Base-by-base conservation (phyloP, 106 monocot species). In the Triglochin maritima region DNA sequence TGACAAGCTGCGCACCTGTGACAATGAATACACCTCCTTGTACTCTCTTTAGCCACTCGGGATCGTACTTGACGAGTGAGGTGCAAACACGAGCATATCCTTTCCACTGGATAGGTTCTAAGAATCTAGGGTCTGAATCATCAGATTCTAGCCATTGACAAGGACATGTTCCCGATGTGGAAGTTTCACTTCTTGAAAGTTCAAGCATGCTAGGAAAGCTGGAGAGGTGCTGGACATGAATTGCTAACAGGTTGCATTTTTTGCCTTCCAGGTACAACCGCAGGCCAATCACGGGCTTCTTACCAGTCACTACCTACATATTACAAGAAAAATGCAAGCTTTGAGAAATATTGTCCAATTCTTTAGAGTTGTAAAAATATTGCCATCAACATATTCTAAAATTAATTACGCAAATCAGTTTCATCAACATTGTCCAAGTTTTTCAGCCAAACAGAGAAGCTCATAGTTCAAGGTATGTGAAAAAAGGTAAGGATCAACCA, bases 181-280 rank as follows among this genome's bases (percentile, higher is more conserved):
- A 73, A 8, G 71, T 17, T 29, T n/a, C 5, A 46, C 9, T 45
- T 47, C 41, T 16, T 52, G 67, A 49, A 42, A 6, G 41, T 4
- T 76, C 64, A 9, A 89, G 62, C 81, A 95, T 87, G 59, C 87
- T 80, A n/a, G 95, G 95, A 44, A 87, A 13, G 47, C 74, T 85
- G 13, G 95, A 87, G 43, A 95, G 95, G 81, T 95, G 95, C 50
- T 90, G 87, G 2, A 90, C 68, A 53, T 95, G 90, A 61, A 90
- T 75, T 17, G 90, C 90, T 43, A 95, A 50, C 46, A 81, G 81
- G 69, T 95, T 95, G 79, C 90, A 95, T 47, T 85, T 87, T 17
- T 74, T 82, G 0, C 95, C 95, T 76, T 95, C 95, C 44, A 95
- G 73, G 71, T 83, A 95, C 57, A 95, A 60, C 4, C 95, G 81